Evolutionary conservation across 805 yeast genomes (phyloP), one percentile per base, ranked within the genome.

Genomic region (Ogataea paradorogensis): DNA sequence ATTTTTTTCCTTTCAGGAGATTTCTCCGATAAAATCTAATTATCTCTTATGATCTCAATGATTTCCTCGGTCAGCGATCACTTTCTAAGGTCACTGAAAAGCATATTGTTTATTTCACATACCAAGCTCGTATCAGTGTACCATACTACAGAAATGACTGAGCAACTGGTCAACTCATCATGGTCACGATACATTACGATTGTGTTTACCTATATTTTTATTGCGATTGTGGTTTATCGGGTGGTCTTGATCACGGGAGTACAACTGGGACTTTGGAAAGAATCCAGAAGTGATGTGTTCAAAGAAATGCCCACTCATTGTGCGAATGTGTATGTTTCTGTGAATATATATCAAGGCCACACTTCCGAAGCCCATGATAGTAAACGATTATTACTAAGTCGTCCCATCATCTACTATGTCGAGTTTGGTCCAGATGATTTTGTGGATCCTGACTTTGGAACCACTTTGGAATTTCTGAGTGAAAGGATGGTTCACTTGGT

Each of bases 341-440:
- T 83, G 35, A 73, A 78, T 39, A 53, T 77, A 11, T 11, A 10
- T 11, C 21, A 41, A 30, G 25, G 18, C 7, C 27, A 43, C n/a
- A 18, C 20, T 18, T 18, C 20, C 20, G 20, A 18, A 4, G 20
- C 20, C 6, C 20, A 18, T 18, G 6, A n/a, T 35, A 48, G 33
- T 11, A 32, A 60, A 40, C 38, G n/a, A n/a, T n/a, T 55, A 33
- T 44, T 66, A 15, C 38, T 50, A 4, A 59, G 55, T 13, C 35
- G 31, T 16, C 73, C 76, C 2, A 46, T 83, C 23, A 67, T 66
- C 18, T 85, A 80, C 56, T 84, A 84, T 58, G 71, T 84, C 49
- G 95, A 85, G 56, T 86, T 86, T 60, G 77, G 85, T 22, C 93
- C 95, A 0, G 90, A 82, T 50, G 95, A 86, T 52, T 85, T 78